These are phyloP conservation scores for Curvularia spicifera DNA, from an alignment of 2,329 filamentous ascomycete genomes.

Conservation along the genomic window DNA sequence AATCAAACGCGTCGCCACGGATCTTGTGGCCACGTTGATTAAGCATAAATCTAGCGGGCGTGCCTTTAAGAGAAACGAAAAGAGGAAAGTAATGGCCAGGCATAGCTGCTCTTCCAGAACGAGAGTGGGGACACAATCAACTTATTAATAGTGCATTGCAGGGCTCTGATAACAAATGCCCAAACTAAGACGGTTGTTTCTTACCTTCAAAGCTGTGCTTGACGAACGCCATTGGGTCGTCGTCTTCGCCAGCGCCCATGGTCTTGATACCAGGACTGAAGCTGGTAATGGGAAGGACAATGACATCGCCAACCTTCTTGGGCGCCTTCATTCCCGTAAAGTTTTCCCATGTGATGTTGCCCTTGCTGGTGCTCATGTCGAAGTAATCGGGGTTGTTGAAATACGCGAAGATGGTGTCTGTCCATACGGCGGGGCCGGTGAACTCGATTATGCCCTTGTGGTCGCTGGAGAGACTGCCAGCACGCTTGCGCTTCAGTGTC, in stretches of 20 bases:
- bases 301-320: slow-evolving; percentile 90
- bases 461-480: slow-evolving; percentile 68
- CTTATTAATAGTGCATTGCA: neutral
- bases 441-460: slow-evolving; percentile 87
- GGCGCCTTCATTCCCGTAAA: slow-evolving; percentile 86
- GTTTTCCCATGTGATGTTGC: slow-evolving; percentile 81
- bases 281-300: slow-evolving; percentile 93
- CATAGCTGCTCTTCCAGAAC: no score
- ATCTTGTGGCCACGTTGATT: slow-evolving; percentile 2
- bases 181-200: slow-evolving; percentile 43
- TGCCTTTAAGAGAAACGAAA: neutral
- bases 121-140: no score
- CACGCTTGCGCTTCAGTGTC: slow-evolving; percentile 74
- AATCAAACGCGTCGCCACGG: slow-evolving; percentile 14
- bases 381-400: slow-evolving; percentile 93
- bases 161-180: neutral
- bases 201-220: slow-evolving; percentile 95
- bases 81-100: neutral
- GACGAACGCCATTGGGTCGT: slow-evolving; percentile 96
- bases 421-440: slow-evolving; percentile 94
- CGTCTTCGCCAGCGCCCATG: slow-evolving; percentile 86
- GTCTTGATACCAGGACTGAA: slow-evolving; percentile 94
- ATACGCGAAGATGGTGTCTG: slow-evolving; percentile 87
- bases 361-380: slow-evolving; percentile 72
- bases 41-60: no score